A percentile compares a stretch with the other conserved stretches of the same genome.
Evolutionary conservation across 345 rosid genomes (phyloP).

Genomic region (Euphorbia peplus): DNA sequence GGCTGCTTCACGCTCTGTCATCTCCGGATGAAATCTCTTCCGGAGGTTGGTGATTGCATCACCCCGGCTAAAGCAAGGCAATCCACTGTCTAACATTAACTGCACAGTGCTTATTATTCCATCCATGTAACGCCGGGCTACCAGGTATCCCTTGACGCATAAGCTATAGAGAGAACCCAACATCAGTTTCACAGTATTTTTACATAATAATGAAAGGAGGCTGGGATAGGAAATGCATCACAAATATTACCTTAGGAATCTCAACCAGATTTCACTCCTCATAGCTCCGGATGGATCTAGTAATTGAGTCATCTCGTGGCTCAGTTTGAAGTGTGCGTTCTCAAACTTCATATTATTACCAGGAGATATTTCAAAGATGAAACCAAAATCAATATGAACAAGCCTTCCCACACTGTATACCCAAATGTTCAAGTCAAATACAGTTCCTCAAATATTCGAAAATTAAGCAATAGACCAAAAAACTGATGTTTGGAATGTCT

Average conservation of each 20-base stretch:
- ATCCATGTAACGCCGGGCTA: constrained; percentile 84
- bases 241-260: constrained; percentile 65
- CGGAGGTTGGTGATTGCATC: constrained; percentile 96
- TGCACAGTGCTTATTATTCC: constrained; percentile 79
- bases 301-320: constrained; percentile 99
- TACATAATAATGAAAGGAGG: background rate
- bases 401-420: constrained; percentile 85
- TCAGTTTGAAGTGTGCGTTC: constrained; percentile 96
- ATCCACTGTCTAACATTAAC: constrained; percentile 95
- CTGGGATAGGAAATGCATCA: background rate
- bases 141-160: constrained; percentile 88
- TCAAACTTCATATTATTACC: constrained; percentile 98
- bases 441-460: background rate
- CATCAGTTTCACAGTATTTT: background rate
- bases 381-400: constrained; percentile 97
- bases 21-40: constrained; percentile 93
- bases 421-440: constrained; percentile 1
- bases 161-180: constrained; percentile 44
- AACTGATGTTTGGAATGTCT: background rate
- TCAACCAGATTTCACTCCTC: constrained; percentile 90
- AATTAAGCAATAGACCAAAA: background rate
- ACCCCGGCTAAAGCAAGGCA: constrained; percentile 96
- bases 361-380: constrained; percentile 90
- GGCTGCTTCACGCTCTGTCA: constrained; percentile 98
- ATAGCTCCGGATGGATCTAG: constrained; percentile 86